phyloP scores from a whole-genome alignment of 169 alveolate genomes.

The Amoebophrya sp. region DNA sequence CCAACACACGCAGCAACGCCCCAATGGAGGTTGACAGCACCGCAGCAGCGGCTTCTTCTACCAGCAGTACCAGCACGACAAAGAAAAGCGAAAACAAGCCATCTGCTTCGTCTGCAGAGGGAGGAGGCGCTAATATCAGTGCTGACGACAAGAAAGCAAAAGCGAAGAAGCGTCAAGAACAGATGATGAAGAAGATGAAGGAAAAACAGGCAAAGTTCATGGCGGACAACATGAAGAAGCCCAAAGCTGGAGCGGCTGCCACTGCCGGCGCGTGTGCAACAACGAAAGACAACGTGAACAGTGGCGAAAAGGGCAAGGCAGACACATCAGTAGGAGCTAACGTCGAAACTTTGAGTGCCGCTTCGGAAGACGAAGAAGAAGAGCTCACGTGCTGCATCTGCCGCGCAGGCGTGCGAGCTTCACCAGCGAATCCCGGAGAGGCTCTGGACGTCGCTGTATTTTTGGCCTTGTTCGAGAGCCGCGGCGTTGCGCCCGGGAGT shows the following conservation, averaged over 20 bases:
- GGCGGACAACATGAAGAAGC: neutral
- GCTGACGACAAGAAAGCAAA: neutral
- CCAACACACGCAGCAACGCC: too few species aligned
- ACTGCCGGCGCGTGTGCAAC: too few species aligned
- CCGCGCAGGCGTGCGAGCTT: neutral
- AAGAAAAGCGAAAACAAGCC: too few species aligned
- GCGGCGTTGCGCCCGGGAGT: neutral
- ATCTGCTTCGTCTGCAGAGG: too few species aligned
- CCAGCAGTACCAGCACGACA: too few species aligned
- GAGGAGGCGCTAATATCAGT: too few species aligned
- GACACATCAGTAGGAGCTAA: neutral
- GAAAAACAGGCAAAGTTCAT: neutral
- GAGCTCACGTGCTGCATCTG: slow-evolving; percentile 25
- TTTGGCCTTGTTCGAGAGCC: neutral
- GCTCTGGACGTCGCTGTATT: neutral
- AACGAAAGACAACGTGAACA: neutral
- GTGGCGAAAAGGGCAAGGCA: neutral
- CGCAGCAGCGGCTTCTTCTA: too few species aligned
- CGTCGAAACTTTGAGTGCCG: neutral
- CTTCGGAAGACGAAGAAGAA: neutral
- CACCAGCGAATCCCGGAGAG: neutral
- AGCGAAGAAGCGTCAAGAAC: slow-evolving; percentile 5
- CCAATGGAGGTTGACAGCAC: too few species aligned
- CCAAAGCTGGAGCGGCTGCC: neutral
- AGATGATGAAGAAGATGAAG: neutral